Percentiles rank a stretch among this genome's conserved stretches.
Evolutionary conservation across 148 eudicot genomes (phyloP).

Genomic region (Polygonum aviculare): DNA sequence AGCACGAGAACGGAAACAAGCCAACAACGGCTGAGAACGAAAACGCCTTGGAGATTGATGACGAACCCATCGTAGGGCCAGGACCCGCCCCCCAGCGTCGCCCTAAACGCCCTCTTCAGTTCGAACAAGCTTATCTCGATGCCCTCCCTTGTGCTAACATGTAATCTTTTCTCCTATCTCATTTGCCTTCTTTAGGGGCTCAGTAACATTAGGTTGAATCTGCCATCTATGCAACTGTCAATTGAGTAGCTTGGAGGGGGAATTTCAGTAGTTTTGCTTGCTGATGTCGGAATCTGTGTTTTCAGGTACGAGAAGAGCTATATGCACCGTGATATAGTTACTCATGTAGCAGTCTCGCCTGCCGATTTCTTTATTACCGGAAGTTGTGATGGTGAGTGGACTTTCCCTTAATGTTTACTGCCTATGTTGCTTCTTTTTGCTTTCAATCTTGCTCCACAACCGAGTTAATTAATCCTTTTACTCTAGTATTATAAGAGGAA

Average conservation of each 20-base stretch:
- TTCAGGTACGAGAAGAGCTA: constrained; percentile 96
- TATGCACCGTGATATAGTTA: constrained; percentile 97
- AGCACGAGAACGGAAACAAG: constrained; percentile 15
- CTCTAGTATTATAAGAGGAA: background rate
- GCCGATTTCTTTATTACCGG: constrained; percentile 96
- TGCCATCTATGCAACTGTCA: background rate
- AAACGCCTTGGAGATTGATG: constrained; percentile 15
- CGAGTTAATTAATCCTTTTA: background rate
- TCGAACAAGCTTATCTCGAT: constrained; percentile 89
- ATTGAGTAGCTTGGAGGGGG: background rate
- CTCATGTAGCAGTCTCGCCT: constrained; percentile 84
- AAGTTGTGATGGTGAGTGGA: constrained; percentile 76
- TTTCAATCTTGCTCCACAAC: background rate
- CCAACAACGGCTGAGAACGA: constrained; percentile 6
- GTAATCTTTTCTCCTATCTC: constrained; percentile 24
- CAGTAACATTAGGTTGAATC: constrained; percentile 19
- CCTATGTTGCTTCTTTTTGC: background rate
- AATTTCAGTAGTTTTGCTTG: background rate
- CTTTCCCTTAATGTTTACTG: background rate
- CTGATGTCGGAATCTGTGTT: constrained; percentile 1
- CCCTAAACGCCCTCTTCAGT: constrained; percentile 83
- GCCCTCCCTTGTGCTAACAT: constrained; percentile 89
- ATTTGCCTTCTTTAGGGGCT: constrained; percentile 13
- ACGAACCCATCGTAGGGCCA: constrained; percentile 56
- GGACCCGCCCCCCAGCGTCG: constrained; percentile 69